These are phyloP conservation scores for Lactifluus volemus DNA, from an alignment of 768 basidiomycete genomes.

Conservation along the genomic window DNA sequence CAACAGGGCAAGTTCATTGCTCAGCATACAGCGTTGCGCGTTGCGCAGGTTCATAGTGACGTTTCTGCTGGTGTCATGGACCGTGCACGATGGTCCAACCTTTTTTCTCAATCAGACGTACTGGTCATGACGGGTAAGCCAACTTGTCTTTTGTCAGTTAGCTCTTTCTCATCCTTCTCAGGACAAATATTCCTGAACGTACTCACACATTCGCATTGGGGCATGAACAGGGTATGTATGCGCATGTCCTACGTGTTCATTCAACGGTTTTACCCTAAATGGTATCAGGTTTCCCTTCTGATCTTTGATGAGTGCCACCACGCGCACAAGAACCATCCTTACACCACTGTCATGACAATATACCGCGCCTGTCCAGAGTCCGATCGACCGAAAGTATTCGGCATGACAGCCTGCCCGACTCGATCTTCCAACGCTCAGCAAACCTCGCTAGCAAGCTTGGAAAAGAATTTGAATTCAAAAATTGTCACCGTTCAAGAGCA, in stretches of 20 bases:
- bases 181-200: conserved; percentile 80
- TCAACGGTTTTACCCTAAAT: neutral
- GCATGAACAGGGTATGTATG: conserved; percentile 44
- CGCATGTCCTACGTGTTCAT: neutral
- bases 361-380: conserved; percentile 38
- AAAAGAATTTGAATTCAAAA: conserved; percentile 63
- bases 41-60: conserved; percentile 61
- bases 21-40: conserved; percentile 55
- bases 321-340: conserved; percentile 46
- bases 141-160: neutral
- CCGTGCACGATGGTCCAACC: conserved; percentile 50
- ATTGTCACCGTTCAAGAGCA: conserved; percentile 70
- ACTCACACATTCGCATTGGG: conserved; percentile 76
- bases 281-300: conserved; percentile 42
- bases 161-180: conserved; percentile 24
- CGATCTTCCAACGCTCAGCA: conserved; percentile 68
- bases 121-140: conserved; percentile 75
- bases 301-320: conserved; percentile 55
- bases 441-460: conserved; percentile 53
- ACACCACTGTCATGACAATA: conserved; percentile 49
- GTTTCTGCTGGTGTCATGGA: conserved; percentile 66
- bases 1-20: conserved; percentile 68
- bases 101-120: conserved; percentile 59
- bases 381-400: conserved; percentile 75
- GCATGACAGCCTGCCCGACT: conserved; percentile 88